A percentile compares a stretch with the other conserved stretches of the same genome.
Conservation (phyloP, 768 basidiomycete genomes). For the Suillus clintonianus region DNA sequence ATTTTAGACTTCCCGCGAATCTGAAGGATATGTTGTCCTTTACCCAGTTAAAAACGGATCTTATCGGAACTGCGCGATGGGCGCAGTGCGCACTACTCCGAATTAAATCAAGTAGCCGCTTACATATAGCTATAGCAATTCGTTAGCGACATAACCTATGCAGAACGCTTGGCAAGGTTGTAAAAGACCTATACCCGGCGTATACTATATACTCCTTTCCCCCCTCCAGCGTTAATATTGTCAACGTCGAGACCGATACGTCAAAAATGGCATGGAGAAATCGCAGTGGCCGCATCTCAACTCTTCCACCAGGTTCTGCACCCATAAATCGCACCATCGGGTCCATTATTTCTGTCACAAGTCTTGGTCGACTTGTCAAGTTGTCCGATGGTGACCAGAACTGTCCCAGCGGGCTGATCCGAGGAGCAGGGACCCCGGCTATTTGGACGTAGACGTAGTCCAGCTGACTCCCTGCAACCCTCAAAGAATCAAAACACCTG, state of each 20-base stretch:
- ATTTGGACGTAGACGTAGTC: not conserved
- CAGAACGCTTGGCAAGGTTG: not conserved
- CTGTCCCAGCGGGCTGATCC: not conserved
- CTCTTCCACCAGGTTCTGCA: not conserved
- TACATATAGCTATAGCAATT: not conserved
- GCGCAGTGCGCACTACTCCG: not conserved
- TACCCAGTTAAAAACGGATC: not conserved
- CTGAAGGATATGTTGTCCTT: not conserved
- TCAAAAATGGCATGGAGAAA: not conserved
- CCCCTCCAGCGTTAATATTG: not conserved
- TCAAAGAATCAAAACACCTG: no score
- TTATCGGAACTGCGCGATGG: not conserved
- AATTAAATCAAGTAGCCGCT: not conserved
- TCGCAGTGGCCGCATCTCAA: not conserved
- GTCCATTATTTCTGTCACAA: not conserved
- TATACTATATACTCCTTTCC: no score
- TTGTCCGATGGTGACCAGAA: not conserved
- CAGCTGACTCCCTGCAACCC: not conserved
- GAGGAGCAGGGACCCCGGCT: not conserved
- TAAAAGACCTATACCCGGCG: not conserved
- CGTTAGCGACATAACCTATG: not conserved
- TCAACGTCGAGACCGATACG: not conserved
- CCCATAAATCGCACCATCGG: not conserved
- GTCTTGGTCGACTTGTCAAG: not conserved
- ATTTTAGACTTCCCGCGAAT: not conserved